Evolutionary conservation across 495 filamentous ascomycete genomes (phyloP).

Genomic region (Choiromyces venosus): DNA sequence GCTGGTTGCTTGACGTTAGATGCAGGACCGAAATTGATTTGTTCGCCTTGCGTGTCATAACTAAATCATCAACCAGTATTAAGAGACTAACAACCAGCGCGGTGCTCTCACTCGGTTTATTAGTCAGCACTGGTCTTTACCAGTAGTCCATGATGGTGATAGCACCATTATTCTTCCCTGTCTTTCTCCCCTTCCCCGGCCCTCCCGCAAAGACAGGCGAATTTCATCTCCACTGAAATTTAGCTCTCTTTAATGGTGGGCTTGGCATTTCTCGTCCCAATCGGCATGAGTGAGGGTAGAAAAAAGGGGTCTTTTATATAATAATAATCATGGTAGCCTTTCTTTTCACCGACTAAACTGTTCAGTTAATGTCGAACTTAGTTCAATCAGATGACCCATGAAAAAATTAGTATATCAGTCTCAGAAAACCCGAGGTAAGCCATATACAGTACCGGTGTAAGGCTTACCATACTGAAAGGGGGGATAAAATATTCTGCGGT

Average conservation of each 20-base stretch:
- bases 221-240: not conserved
- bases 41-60: not conserved
- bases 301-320: not conserved
- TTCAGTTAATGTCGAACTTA: not conserved
- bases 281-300: not conserved
- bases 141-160: not conserved
- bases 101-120: slow-evolving; percentile 1
- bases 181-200: not conserved
- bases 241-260: not conserved
- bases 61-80: not conserved
- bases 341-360: not conserved
- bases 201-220: not conserved
- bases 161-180: not conserved
- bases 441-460: not conserved
- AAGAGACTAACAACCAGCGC: not conserved
- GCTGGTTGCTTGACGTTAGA: not conserved
- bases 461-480: not conserved
- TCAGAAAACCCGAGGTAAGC: not conserved
- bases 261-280: not conserved
- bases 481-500: not conserved
- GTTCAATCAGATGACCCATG: not conserved
- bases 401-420: not conserved
- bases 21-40: not conserved
- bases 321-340: not conserved
- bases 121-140: not conserved